Evolutionary conservation across 2,329 filamentous ascomycete genomes (phyloP).

Genomic region (Paecilomyces sp.): DNA sequence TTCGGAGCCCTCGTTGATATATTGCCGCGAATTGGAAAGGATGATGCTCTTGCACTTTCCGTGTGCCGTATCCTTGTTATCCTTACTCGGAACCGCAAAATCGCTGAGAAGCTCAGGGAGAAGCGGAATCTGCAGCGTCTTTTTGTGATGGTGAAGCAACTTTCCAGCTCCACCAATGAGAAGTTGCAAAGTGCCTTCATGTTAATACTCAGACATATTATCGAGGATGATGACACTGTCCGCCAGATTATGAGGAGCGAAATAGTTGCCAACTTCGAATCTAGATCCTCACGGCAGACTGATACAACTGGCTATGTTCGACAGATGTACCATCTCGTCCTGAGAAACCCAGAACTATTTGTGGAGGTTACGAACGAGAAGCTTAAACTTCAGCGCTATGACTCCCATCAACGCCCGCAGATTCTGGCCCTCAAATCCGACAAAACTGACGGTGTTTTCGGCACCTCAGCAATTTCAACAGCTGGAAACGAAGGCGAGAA

Average conservation of each 20-base stretch:
- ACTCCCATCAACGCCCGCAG: slow-evolving; percentile 48
- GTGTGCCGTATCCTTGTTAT: slow-evolving; percentile 79
- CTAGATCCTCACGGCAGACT: slow-evolving; percentile 46
- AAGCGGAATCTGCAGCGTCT: slow-evolving; percentile 83
- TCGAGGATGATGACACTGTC: slow-evolving; percentile 87
- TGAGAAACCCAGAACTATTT: slow-evolving; percentile 79
- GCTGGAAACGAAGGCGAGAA: slow-evolving; percentile 17
- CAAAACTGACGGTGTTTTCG: slow-evolving; percentile 20
- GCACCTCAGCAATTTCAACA: slow-evolving; percentile 13
- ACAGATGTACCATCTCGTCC: slow-evolving; percentile 67
- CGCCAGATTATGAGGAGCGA: slow-evolving; percentile 89
- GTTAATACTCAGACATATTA: slow-evolving; percentile 80
- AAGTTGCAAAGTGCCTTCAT: slow-evolving; percentile 71
- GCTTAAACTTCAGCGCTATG: slow-evolving; percentile 63
- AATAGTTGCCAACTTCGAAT: slow-evolving; percentile 70
- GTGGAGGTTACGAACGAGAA: slow-evolving; percentile 82
- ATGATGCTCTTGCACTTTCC: slow-evolving; percentile 75
- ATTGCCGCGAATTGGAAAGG: slow-evolving; percentile 79
- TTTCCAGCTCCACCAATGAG: slow-evolving; percentile 70
- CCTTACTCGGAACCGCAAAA: slow-evolving; percentile 68
- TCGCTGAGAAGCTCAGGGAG: slow-evolving; percentile 72
- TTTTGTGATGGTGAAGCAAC: slow-evolving; percentile 92
- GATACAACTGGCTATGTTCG: slow-evolving; percentile 71
- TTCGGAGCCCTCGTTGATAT: slow-evolving; percentile 75
- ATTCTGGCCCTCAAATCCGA: slow-evolving; percentile 46